Percentiles rank a stretch among this genome's conserved stretches.
These are phyloP conservation scores for Lasiosphaeriaceae sp. DNA, from an alignment of 495 filamentous ascomycete genomes.

Conservation along the genomic window DNA sequence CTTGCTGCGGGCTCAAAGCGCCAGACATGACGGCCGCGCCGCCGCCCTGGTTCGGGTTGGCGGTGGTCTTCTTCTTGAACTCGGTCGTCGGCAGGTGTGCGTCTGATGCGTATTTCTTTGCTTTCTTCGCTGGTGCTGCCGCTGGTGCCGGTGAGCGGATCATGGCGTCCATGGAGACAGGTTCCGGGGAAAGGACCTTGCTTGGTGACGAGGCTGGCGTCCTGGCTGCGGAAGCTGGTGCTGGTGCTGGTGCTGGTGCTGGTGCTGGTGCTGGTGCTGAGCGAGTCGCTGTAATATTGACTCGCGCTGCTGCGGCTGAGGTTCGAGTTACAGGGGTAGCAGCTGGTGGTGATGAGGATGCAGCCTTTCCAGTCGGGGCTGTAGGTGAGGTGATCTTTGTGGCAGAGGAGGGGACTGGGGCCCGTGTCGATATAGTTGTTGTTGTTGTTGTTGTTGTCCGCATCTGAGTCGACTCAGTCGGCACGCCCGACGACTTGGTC, in stretches of 20 bases:
- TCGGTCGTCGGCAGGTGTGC: constrained; percentile 18
- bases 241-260: no score
- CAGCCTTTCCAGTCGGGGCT: not conserved
- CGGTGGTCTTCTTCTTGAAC: constrained; percentile 2
- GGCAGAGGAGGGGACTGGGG: not conserved
- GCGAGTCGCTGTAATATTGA: no score
- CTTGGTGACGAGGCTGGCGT: not conserved
- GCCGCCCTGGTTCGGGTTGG: no score
- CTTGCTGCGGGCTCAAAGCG: not conserved
- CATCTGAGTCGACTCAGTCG: not conserved
- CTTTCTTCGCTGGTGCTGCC: constrained; percentile 5
- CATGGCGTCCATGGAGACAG: not conserved
- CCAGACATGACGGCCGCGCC: constrained; percentile 1
- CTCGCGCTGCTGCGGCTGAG: no score
- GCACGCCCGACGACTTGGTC: not conserved
- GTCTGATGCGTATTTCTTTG: constrained; percentile 23
- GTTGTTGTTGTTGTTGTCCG: not conserved
- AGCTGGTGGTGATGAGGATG: no score
- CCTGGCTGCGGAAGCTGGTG: not conserved
- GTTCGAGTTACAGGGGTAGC: no score
- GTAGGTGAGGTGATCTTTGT: not conserved
- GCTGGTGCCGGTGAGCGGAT: not conserved
- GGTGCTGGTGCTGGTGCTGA: no score
- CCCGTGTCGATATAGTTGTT: not conserved
- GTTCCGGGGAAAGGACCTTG: no score